Evolutionary conservation across 352 stramenopile species (phyloP), one percentile per base, ranked within the genome.

Genomic region (Peronospora destructor): DNA sequence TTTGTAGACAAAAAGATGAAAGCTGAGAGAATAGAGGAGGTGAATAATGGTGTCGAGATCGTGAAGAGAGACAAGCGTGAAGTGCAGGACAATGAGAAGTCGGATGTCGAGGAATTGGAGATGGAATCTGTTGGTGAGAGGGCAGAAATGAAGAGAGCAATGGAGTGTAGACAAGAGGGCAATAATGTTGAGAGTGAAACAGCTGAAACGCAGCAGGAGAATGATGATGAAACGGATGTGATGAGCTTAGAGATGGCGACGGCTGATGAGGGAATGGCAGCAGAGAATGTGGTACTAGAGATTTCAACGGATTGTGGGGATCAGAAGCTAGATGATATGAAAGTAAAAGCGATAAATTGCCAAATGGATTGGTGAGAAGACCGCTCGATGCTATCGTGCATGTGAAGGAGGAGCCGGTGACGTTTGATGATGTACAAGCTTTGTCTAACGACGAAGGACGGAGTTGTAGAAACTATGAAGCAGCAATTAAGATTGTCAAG

Each of bases 321-420:
- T 21, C 25, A 39, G 14, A 5, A 39, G n/a, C 12, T 19, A 7
- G 8, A 48, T 38, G 25, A 38, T 14, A 38, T 23, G 30, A 10
- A 6, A 13, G 32, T 46, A 34, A 51, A 26, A 39, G 11, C 17
- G 33, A 43, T 3, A 36, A 39, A 28, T 38, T 65, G 45, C 45
- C 52, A 30, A 23, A 16, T 14, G 46, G 53, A 11, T 46, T 66
- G 25, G 26, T 59, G 16, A 38, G 21, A 14, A 45, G 17, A 26
- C 28, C 12, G 2, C n/a, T 16, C 21, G 46, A 62, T 6, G n/a
- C 29, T 21, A 32, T 14, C 28, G 23, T 50, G 14, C 12, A 23
- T 23, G 32, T 66, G 23, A 66, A 66, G 45, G 36, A 58, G n/a
- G 58, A 66, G 10, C 2, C 25, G 17, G 25, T 49, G 37, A 28